Evolutionary conservation across 2,329 filamentous ascomycete genomes (phyloP), one percentile per base, ranked within the genome.

Genomic region (Arthrocladium fulminans): DNA sequence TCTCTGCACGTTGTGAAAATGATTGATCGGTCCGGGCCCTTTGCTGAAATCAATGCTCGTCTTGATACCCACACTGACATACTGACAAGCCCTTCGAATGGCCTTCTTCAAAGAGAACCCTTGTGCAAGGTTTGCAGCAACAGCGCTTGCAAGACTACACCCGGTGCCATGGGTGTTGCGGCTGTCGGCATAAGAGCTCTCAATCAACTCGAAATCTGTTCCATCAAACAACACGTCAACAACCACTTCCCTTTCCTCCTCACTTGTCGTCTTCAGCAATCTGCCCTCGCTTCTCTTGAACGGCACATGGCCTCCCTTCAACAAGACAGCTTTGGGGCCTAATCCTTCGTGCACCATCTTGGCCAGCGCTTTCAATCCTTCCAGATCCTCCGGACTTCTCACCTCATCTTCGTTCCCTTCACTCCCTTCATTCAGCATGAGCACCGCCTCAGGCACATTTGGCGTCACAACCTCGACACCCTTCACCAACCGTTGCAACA

Each of bases 131-230:
- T 82, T 81, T 46, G 76, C 80, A 1, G 80, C 78, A 57, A 84
- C 80, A 4, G 80, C 80, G 35, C 80, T 95, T 34, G 92, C 92
- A 51, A 97, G 75, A 8, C 88, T 94, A 62, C 92, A 98, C 3
- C 92, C 92, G 0, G 92, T 97, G 1, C 92, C 92, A 60, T 98
- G 92, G 0, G 90, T 97, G 61, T 90, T 90, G 51, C 73, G 83
- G 7, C 84, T 88, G 8, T 73, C 67, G 53, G 87, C 73, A 61
- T 84, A 96, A 3, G 74, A 73, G 32, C 80, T 85, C 64, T 88
- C 76, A 42, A 95, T 75, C 32, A 80, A 69, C 1, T 79, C 71
- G 0, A 75, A 64, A n/a, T 75, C 65, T 0, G 69, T 71, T 0
- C 73, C 74, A 5, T 86, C 84, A 47, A 51, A 79, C 3, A 95